These are phyloP conservation scores for Myxozyma sirexii DNA, from an alignment of 805 yeast genomes.

Conservation along the genomic window DNA sequence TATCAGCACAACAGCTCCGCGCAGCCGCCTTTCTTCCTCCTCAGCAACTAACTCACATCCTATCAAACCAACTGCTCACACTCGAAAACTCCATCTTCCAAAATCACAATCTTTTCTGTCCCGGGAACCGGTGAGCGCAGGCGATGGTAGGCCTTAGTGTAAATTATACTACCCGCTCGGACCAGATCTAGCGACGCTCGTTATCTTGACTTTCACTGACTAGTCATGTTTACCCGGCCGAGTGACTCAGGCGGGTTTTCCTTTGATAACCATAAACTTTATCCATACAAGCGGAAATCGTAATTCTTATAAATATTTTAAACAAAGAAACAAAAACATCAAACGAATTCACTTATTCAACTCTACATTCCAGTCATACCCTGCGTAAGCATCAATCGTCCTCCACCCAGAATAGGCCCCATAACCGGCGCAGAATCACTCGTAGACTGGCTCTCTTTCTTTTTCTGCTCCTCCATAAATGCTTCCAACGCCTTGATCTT, in stretches of 20 bases:
- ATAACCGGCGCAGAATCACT: slow-evolving; percentile 51
- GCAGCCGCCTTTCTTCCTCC: background rate
- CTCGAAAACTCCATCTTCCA: slow-evolving; percentile 11
- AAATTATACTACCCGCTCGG: too few relatives aligned
- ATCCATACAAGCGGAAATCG: too few relatives aligned
- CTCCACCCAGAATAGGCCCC: slow-evolving; percentile 33
- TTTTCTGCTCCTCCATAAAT: slow-evolving; percentile 71
- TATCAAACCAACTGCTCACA: slow-evolving; percentile 14
- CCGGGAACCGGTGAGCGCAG: too few relatives aligned
- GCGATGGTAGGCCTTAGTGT: too few relatives aligned
- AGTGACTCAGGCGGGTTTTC: too few relatives aligned
- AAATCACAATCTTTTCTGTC: background rate
- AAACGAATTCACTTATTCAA: background rate
- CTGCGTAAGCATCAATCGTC: slow-evolving; percentile 33
- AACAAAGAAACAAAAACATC: background rate
- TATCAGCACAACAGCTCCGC: too few relatives aligned
- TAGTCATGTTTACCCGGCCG: too few relatives aligned
- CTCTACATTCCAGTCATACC: slow-evolving; percentile 29
- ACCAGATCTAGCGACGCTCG: background rate
- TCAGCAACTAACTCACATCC: slow-evolving; percentile 9
- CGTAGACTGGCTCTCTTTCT: slow-evolving; percentile 49
- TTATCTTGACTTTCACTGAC: too few relatives aligned
- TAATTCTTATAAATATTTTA: background rate
- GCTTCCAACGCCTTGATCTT: slow-evolving; percentile 64
- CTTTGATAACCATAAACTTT: too few relatives aligned